Conservation (phyloP, 176 grass and related monocot genomes). For the Eleusine coracana region DNA sequence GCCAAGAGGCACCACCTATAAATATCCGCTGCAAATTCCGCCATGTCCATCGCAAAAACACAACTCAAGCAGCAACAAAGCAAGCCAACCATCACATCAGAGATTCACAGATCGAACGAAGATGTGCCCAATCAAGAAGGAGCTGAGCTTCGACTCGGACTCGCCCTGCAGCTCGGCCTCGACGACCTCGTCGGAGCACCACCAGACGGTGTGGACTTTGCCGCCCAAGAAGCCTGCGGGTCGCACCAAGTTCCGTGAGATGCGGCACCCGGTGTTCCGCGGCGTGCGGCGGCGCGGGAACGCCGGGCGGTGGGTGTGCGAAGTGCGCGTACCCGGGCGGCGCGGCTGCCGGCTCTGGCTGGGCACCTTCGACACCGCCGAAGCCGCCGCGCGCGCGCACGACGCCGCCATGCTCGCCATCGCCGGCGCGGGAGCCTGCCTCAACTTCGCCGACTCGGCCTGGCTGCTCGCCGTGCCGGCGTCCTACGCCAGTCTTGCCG, state of each 20-base stretch:
- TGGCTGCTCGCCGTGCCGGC: conserved; percentile 38
- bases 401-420: conserved; percentile 63
- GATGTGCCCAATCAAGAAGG: conserved; percentile 38
- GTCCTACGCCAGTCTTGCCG: conserved; percentile 30
- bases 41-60: neutral
- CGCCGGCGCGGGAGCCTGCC: conserved; percentile 25
- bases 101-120: neutral
- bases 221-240: conserved; percentile 64
- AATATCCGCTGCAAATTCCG: neutral
- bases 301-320: conserved; percentile 56
- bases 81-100: neutral
- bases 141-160: conserved; percentile 19
- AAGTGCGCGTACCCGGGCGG: conserved; percentile 44
- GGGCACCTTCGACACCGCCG: conserved; percentile 85
- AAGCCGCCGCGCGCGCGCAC: conserved; percentile 79
- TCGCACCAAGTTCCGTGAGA: conserved; percentile 87
- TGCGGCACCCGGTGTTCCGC: conserved; percentile 79
- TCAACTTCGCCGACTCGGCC: conserved; percentile 72
- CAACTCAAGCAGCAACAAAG: neutral
- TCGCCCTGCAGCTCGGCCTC: conserved; percentile 31
- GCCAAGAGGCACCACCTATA: conserved; percentile 25
- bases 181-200: neutral
- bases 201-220: conserved; percentile 30
- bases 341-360: conserved; percentile 68
- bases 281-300: conserved; percentile 61